Evolutionary conservation across 768 basidiomycete species (phyloP), one percentile per base, ranked within the genome.

Genomic region (Termitomyces sp.): DNA sequence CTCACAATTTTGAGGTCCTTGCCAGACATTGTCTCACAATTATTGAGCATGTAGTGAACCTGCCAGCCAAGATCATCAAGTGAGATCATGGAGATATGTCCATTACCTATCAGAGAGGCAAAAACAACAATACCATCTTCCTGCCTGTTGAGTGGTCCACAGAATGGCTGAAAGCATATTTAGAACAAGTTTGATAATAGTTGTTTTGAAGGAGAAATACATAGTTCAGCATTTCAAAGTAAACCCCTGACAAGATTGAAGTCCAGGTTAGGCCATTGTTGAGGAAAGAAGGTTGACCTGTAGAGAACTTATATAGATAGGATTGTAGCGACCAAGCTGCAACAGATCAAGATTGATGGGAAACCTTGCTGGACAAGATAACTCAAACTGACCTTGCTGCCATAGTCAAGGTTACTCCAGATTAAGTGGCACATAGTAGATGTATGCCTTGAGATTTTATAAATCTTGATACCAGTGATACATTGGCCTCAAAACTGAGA

Each of bases 381-480:
- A 45, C 69, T 68, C 31, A 20, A 22, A 53, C 30, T 4, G 33
- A 78, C 77, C 72, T 77, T 78, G 65, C 69, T 68, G 6, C 65
- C 68, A 61, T 78, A 78, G 58, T 77, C 76, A 18, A 79, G 62
- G 59, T 69, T 75, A 61, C 76, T 76, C 71, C 72, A 79, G 24
- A 79, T 68, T 48, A 74, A 74, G 62, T 79, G 78, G 24, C 71
- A 64, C 61, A 76, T 63, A 15, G 71, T 60, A 12, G 61, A 61
- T 13, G 62, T 68, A 33, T 72, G 69, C 52, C 74, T 70, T 3
- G 77, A 75, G 9, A 68, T 63, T 58, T 79, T 77, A 60, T 75
- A 78, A 12, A 79, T 73, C 55, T 74, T 69, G 55, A 79, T 72
- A 1, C 75, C 77, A 15, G 67, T n/a, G n/a, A n/a, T n/a, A n/a